phyloP scores from a whole-genome alignment of 257 asterid genomes.

The Cordia subcordata region DNA sequence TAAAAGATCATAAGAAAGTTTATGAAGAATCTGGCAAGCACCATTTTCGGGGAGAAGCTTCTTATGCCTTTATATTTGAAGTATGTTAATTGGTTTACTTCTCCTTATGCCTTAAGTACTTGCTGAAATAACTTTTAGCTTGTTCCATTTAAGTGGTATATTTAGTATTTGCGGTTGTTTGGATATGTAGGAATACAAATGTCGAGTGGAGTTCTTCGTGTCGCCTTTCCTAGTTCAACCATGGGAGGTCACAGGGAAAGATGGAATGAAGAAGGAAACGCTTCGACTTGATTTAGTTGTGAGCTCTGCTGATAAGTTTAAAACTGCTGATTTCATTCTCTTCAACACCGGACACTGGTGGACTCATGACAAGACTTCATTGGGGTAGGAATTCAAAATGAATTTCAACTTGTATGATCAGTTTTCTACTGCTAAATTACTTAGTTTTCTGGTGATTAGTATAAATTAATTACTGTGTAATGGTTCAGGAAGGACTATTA shows the following conservation, averaged over 20 bases:
- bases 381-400: constrained; percentile 36
- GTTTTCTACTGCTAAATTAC: not conserved
- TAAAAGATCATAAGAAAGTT: constrained; percentile 48
- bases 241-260: constrained; percentile 40
- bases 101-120: not conserved
- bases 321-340: constrained; percentile 49
- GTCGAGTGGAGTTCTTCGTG: constrained; percentile 63
- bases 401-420: not conserved
- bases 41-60: constrained; percentile 51
- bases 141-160: not conserved
- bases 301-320: constrained; percentile 46
- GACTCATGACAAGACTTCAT: constrained; percentile 80
- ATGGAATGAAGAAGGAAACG: constrained; percentile 62
- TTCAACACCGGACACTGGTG: constrained; percentile 91
- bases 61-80: constrained; percentile 55
- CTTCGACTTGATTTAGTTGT: constrained; percentile 62
- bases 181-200: constrained; percentile 49
- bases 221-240: constrained; percentile 74
- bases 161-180: not conserved
- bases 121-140: not conserved
- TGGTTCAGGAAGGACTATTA: constrained; percentile 59
- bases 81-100: constrained; percentile 27
- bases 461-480: constrained; percentile 1
- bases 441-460: not conserved
- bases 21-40: constrained; percentile 57